These are phyloP conservation scores for Vicia faba DNA, from an alignment of 306 rosid genomes.

Conservation along the genomic window DNA sequence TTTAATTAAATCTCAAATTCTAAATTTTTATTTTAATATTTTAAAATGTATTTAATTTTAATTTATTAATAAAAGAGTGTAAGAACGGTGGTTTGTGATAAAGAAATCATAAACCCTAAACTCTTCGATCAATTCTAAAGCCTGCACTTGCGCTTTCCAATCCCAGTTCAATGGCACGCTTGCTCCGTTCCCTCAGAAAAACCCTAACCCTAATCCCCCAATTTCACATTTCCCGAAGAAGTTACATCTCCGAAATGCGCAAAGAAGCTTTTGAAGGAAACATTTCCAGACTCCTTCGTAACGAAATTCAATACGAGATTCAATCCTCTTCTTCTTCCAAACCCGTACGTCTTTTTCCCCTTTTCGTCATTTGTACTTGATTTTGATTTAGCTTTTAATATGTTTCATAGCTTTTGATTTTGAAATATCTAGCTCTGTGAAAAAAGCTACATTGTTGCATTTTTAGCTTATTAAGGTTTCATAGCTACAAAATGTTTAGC, in stretches of 20 bases:
- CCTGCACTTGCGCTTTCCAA: neutral
- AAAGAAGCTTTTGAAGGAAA: constrained; percentile 71
- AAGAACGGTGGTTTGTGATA: too few species aligned
- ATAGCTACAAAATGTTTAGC: neutral
- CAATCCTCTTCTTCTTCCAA: constrained; percentile 54
- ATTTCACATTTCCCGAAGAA: constrained; percentile 42
- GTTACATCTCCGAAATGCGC: constrained; percentile 68
- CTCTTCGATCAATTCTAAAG: neutral
- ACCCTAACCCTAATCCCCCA: constrained; percentile 39
- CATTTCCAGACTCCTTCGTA: constrained; percentile 69
- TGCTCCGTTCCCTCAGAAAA: constrained; percentile 55
- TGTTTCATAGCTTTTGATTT: too few species aligned
- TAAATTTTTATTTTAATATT: too few species aligned
- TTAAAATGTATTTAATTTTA: too few species aligned
- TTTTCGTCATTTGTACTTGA: neutral
- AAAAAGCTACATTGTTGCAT: neutral
- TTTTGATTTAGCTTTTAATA: neutral
- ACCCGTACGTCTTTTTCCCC: constrained; percentile 51
- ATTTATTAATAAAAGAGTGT: too few species aligned
- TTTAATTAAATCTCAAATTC: too few species aligned
- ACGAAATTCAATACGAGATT: constrained; percentile 73
- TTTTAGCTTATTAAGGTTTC: constrained; percentile 11
- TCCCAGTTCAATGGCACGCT: constrained; percentile 58
- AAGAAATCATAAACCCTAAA: constrained; percentile 23
- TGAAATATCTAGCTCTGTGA: neutral